phyloP scores from a whole-genome alignment of 1,284 basidiomycete genomes.

The Ceratobasidium sp. region DNA sequence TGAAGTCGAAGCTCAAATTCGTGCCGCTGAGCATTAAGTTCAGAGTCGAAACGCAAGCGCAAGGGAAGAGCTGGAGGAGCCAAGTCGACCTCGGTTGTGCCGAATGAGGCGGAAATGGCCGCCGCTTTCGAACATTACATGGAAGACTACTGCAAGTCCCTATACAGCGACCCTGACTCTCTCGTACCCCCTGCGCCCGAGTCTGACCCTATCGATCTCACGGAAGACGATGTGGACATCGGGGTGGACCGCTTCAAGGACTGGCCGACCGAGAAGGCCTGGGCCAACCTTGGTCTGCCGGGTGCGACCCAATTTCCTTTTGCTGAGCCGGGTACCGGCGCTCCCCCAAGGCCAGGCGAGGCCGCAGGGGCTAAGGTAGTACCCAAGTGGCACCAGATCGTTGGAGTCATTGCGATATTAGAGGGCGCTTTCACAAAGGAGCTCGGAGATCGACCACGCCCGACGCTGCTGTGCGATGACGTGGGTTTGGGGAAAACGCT shows the following conservation, averaged over 20 bases:
- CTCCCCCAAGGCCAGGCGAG: too few species aligned
- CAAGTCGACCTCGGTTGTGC: neutral
- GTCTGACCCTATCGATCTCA: neutral
- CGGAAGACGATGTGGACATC: slow-evolving; percentile 1
- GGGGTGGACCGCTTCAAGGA: neutral
- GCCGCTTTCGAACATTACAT: neutral
- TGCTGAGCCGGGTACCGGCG: neutral
- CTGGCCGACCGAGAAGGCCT: neutral
- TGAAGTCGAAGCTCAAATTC: neutral
- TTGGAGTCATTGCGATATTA: neutral
- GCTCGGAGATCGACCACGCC: neutral
- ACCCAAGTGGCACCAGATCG: slow-evolving; percentile 1
- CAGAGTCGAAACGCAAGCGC: neutral
- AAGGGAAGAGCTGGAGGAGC: neutral
- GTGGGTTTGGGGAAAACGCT: slow-evolving; percentile 31
- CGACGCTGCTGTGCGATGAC: slow-evolving; percentile 34
- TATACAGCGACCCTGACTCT: neutral
- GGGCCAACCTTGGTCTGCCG: neutral
- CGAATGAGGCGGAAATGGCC: neutral
- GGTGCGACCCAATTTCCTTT: slow-evolving; percentile 18
- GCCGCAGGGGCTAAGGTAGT: neutral
- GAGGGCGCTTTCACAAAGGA: neutral
- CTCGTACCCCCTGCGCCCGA: neutral
- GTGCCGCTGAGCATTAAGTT: neutral
- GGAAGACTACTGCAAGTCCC: slow-evolving; percentile 12